Conservation (phyloP, 495 filamentous ascomycete species). For the Neurospora sp. region DNA sequence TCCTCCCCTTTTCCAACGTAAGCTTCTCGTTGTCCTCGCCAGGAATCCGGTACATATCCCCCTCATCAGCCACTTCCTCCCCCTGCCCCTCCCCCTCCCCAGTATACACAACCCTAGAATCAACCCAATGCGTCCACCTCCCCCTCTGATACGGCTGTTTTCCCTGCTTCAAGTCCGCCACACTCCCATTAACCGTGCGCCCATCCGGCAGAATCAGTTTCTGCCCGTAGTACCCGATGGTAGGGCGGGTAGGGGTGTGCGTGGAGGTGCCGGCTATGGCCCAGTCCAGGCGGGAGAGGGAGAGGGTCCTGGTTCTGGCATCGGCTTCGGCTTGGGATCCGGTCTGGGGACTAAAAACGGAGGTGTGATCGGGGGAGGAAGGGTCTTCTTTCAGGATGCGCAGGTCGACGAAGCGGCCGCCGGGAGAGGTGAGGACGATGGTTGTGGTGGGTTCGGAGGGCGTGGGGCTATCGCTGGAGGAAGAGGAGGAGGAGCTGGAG, state of each 20-base stretch:
- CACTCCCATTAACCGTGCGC: background rate
- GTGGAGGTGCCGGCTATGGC: conserved; percentile 44
- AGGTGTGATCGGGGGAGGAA: background rate
- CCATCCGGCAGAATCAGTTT: background rate
- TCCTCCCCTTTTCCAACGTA: conserved; percentile 39
- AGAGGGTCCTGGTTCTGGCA: background rate
- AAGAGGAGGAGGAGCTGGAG: conserved; percentile 19
- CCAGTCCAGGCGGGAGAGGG: conserved; percentile 30
- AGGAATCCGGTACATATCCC: conserved; percentile 34
- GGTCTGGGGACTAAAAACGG: background rate
- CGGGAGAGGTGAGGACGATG: conserved; percentile 39
- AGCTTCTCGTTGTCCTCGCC: conserved; percentile 20
- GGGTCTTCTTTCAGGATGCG: conserved; percentile 19
- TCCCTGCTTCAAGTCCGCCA: background rate
- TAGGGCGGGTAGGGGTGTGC: background rate
- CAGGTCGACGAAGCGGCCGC: conserved; percentile 40
- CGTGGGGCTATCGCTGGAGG: background rate
- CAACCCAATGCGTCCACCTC: conserved; percentile 44
- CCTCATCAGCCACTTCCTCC: conserved; percentile 34
- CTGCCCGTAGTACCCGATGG: background rate
- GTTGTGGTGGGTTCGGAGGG: conserved; percentile 31
- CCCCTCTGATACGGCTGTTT: background rate
- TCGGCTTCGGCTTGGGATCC: conserved; percentile 1
- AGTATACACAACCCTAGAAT: conserved; percentile 24
- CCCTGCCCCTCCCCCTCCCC: background rate